Conservation (phyloP, 371 early-diverging fungal genomes). For the Mortierella sp. region DNA sequence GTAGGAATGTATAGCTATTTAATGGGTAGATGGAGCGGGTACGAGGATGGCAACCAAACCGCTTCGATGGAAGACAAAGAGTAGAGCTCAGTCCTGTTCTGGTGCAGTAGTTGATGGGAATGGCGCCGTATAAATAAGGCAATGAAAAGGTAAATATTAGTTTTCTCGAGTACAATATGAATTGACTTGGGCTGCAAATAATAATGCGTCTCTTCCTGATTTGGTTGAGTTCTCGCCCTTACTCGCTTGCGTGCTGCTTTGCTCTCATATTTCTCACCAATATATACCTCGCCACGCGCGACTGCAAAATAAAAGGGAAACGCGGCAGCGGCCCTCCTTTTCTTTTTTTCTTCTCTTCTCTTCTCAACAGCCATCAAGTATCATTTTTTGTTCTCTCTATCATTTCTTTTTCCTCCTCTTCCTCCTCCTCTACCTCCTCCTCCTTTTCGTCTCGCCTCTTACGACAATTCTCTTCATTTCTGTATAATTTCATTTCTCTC, state of each 20-base stretch:
- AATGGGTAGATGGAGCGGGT: too few relatives aligned
- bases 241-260: not conserved
- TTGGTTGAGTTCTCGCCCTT: not conserved
- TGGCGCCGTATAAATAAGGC: not conserved
- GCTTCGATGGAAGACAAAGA: too few relatives aligned
- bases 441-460: not conserved
- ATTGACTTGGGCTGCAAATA: not conserved
- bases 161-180: too few relatives aligned
- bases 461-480: constrained; percentile 24
- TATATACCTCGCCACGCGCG: not conserved
- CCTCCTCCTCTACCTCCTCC: constrained; percentile 9
- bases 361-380: not conserved
- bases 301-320: not conserved
- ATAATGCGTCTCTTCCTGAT: constrained; percentile 6
- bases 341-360: not conserved
- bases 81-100: too few relatives aligned
- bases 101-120: too few relatives aligned
- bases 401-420: not conserved
- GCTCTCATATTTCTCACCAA: not conserved
- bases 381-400: not conserved
- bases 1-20: too few relatives aligned
- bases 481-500: constrained; percentile 10
- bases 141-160: not conserved
- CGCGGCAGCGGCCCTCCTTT: not conserved
- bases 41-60: too few relatives aligned